Percentiles rank a stretch among this genome's conserved stretches.
These are phyloP conservation scores for Neospermospora avenae DNA, from an alignment of 2,329 filamentous ascomycete genomes.

Conservation along the genomic window DNA sequence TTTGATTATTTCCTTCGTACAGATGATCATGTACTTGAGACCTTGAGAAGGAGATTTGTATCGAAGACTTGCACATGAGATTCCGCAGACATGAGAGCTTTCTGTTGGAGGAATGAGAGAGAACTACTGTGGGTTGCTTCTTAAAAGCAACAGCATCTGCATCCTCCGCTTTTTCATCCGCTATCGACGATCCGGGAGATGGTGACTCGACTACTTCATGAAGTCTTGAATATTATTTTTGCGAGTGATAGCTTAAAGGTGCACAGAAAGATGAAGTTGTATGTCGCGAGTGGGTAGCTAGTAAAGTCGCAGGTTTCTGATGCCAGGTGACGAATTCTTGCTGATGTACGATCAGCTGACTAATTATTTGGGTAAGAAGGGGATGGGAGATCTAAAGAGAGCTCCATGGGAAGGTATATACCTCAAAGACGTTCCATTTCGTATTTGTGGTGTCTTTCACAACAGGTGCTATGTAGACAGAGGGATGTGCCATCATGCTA, in stretches of 20 bases:
- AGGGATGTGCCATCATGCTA: not conserved
- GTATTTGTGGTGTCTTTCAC: not conserved
- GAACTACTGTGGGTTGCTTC: too few relatives aligned
- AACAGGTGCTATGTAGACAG: not conserved
- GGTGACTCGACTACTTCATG: not conserved
- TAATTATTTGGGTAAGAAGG: not conserved
- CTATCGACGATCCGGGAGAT: not conserved
- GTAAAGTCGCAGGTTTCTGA: not conserved
- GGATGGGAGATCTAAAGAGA: not conserved
- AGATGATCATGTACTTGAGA: too few relatives aligned
- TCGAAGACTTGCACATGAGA: too few relatives aligned
- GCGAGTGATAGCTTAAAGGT: too few relatives aligned
- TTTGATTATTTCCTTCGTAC: too few relatives aligned
- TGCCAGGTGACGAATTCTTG: not conserved
- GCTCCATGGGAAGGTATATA: not conserved
- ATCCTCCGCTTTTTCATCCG: not conserved
- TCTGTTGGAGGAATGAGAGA: too few relatives aligned
- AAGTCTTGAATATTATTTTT: too few relatives aligned
- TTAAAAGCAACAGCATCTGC: too few relatives aligned
- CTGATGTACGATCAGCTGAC: not conserved
- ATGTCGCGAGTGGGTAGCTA: not conserved
- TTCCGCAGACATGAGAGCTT: too few relatives aligned
- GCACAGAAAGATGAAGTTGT: not conserved
- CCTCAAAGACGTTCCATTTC: constrained; percentile 7
- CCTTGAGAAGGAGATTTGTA: too few relatives aligned